These are phyloP conservation scores for Cytospora piceicola DNA, from an alignment of 2,329 filamentous ascomycete species.

Conservation along the genomic window DNA sequence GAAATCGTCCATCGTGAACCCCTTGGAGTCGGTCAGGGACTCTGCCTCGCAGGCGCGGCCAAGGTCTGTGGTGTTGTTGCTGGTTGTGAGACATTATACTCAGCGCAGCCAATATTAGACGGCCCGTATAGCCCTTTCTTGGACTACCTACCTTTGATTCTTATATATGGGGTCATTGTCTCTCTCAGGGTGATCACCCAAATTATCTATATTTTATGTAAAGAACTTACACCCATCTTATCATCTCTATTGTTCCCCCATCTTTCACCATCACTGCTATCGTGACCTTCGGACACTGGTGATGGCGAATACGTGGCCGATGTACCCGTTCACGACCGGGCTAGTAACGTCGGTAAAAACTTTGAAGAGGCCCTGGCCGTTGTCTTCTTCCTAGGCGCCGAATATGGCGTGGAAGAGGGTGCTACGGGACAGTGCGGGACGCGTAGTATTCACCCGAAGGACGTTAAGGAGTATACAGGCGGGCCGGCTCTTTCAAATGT, in stretches of 20 bases:
- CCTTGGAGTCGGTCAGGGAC: slow-evolving; percentile 30
- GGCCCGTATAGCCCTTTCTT: too few relatives aligned
- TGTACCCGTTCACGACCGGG: slow-evolving; percentile 41
- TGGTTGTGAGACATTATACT: too few relatives aligned
- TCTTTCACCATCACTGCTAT: too few relatives aligned
- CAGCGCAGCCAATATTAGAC: too few relatives aligned
- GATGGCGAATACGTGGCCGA: slow-evolving; percentile 32
- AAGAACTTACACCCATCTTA: too few relatives aligned
- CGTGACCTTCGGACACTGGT: slow-evolving; percentile 44
- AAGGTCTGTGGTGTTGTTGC: too few relatives aligned
- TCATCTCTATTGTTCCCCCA: too few relatives aligned
- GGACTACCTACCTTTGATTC: too few relatives aligned
- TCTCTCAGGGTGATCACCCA: too few relatives aligned
- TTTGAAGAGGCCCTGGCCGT: slow-evolving; percentile 54
- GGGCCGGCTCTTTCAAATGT: background rate
- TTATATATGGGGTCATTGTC: too few relatives aligned
- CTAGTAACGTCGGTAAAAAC: slow-evolving; percentile 58
- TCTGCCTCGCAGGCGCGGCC: slow-evolving; percentile 58
- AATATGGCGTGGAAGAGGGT: slow-evolving; percentile 62
- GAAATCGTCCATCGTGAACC: background rate
- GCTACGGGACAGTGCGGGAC: slow-evolving; percentile 56
- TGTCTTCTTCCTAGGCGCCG: slow-evolving; percentile 61
- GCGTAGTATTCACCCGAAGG: background rate
- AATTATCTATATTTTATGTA: too few relatives aligned
- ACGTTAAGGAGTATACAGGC: background rate